Percentiles rank a stretch among this genome's conserved stretches.
These are phyloP conservation scores for Bipolaris oryzae DNA, from an alignment of 2,329 filamentous ascomycete genomes.

Conservation along the genomic window DNA sequence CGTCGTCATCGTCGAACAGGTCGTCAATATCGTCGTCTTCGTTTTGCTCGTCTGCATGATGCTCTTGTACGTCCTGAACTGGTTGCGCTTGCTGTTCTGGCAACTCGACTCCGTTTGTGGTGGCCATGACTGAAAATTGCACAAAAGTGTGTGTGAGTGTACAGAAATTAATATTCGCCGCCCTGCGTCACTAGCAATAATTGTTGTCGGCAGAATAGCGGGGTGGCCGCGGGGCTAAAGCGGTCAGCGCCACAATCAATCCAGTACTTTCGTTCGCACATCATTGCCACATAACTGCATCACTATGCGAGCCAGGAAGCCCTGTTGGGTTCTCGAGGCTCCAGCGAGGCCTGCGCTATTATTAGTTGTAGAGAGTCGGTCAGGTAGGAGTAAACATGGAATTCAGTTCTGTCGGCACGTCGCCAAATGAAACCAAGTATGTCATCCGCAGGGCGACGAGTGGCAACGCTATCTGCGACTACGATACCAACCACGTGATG, in stretches of 20 bases:
- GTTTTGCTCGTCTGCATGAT: conserved; percentile 34
- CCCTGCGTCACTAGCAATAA: conserved; percentile 11
- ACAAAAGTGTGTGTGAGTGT: neutral
- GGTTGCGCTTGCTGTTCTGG: conserved; percentile 13
- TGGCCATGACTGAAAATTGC: conserved; percentile 19
- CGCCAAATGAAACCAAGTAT: too few relatives aligned
- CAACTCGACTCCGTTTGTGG: conserved; percentile 12
- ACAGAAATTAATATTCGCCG: conserved; percentile 13
- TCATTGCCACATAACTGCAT: neutral
- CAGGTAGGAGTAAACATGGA: too few relatives aligned
- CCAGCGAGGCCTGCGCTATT: too few relatives aligned
- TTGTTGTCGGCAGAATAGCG: conserved; percentile 19
- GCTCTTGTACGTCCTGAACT: conserved; percentile 12
- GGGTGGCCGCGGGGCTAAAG: conserved; percentile 17
- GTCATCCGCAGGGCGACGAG: too few relatives aligned
- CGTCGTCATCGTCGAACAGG: conserved; percentile 61
- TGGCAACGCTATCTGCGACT: too few relatives aligned
- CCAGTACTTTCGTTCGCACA: neutral
- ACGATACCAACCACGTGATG: too few relatives aligned
- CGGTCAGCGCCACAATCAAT: conserved; percentile 5
- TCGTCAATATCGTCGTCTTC: conserved; percentile 70
- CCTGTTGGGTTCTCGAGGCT: too few relatives aligned
- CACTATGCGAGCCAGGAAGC: neutral
- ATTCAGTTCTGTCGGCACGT: too few relatives aligned
- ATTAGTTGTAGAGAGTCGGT: too few relatives aligned